phyloP scores from a whole-genome alignment of 805 yeast genomes.

The Scheffersomyces lignosus region DNA sequence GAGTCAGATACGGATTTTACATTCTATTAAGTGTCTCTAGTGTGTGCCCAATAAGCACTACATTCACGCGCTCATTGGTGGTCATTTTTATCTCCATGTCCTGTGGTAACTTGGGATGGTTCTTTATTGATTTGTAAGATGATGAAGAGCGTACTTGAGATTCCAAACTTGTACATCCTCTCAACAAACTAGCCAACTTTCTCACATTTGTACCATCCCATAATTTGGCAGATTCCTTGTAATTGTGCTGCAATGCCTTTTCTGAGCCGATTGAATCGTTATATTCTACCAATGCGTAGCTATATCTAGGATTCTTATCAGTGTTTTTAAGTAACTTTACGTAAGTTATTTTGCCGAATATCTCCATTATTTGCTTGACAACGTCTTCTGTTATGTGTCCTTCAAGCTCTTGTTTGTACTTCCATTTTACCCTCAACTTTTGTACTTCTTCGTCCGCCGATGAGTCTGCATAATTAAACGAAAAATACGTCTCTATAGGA shows the following conservation, averaged over 20 bases:
- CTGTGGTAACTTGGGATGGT: too few species aligned
- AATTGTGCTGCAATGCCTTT: conserved; percentile 43
- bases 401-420: conserved; percentile 36
- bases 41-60: too few species aligned
- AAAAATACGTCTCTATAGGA: conserved; percentile 4
- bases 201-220: conserved; percentile 50
- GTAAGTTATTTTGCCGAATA: conserved; percentile 41
- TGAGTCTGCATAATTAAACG: conserved; percentile 1
- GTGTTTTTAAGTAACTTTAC: conserved; percentile 6
- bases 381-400: conserved; percentile 31
- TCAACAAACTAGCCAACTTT: conserved; percentile 46
- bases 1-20: conserved; percentile 37
- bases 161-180: conserved; percentile 27
- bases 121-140: too few species aligned
- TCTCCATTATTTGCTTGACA: conserved; percentile 40
- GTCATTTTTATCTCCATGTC: too few species aligned
- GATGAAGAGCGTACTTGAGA: too few species aligned
- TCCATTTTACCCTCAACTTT: conserved; percentile 44
- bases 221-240: conserved; percentile 35
- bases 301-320: conserved; percentile 26
- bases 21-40: conserved; percentile 9
- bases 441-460: conserved; percentile 1
- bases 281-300: conserved; percentile 38
- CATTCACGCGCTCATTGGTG: too few species aligned
- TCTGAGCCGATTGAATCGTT: conserved; percentile 22